Base-by-base conservation (phyloP, 2,329 filamentous ascomycete genomes). In the Fusarium veterinarium region DNA sequence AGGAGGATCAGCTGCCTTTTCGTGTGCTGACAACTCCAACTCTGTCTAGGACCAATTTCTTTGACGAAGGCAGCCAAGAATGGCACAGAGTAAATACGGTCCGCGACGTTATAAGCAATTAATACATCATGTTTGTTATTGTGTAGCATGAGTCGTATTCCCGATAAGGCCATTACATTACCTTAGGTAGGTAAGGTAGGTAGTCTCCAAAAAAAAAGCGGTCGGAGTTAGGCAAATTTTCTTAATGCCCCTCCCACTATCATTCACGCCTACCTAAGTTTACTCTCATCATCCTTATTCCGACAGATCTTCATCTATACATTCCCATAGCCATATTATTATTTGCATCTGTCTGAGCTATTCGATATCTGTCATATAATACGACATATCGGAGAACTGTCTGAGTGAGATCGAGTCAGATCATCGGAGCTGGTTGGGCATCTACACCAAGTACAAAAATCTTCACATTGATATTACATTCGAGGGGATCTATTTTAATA, bases 21-120 rank as follows among this genome's bases (percentile, higher is more conserved):
- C 83, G 3, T 86, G 83, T 63, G 81, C 80, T 0, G 83, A 86
- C 49, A 85, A 85, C 73, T 85, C 83, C 10, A 78, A 79, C 60
- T 80, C 79, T 8, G 28, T 30, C 30, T 30, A 30, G 30, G 30
- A 30, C 30, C 30, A 30, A 30, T 9, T 30, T 30, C 28, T 28
- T 28, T 28, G 12, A 25, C 23, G 5, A 45, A 45, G 42, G 42
- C 55, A 69, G 28, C 14, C 20, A 48, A 48, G 20, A 20, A 40
- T 37, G 33, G 16, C 20, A 23, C 30, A 42, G 17, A 3, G 14
- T n/a, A 12, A 35, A 33, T 5, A 28, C 20, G 31, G 8, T 62
- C 37, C 45, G 16, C 8, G 33, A 30, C 13, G 28, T 30, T n/a
- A 16, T n/a, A 30, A 48, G 45, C 45, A 48, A n/a, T 48, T 30